phyloP scores from a whole-genome alignment of 139 green algal species.

The Micromonas commoda region DNA sequence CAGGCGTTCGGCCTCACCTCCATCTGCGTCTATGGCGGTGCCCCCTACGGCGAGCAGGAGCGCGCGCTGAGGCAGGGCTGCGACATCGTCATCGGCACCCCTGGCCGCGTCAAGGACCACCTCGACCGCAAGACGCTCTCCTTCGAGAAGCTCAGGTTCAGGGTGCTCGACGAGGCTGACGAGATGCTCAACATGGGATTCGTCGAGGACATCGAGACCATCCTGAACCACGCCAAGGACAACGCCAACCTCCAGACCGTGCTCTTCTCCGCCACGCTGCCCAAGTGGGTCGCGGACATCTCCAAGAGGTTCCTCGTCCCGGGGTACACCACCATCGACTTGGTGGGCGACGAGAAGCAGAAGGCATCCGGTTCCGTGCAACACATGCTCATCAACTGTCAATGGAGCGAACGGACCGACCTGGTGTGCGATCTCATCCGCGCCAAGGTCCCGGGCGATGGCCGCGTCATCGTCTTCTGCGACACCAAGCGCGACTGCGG shows the following conservation, averaged over 20 bases:
- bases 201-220: slow-evolving; percentile 96
- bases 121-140: slow-evolving; percentile 77
- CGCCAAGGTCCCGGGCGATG: slow-evolving; percentile 44
- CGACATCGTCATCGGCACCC: slow-evolving; percentile 93
- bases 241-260: slow-evolving; percentile 70
- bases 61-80: slow-evolving; percentile 66
- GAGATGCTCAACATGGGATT: slow-evolving; percentile 99
- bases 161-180: slow-evolving; percentile 96
- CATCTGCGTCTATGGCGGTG: slow-evolving; percentile 91
- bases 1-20: slow-evolving; percentile 58
- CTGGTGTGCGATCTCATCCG: slow-evolving; percentile 43
- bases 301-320: slow-evolving; percentile 70
- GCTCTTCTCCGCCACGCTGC: slow-evolving; percentile 95
- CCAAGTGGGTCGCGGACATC: slow-evolving; percentile 87
- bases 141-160: slow-evolving; percentile 66
- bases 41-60: slow-evolving; percentile 74
- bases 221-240: slow-evolving; percentile 58
- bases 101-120: slow-evolving; percentile 89
- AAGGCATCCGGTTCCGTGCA: slow-evolving; percentile 60
- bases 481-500: slow-evolving; percentile 93
- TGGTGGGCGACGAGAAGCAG: slow-evolving; percentile 82
- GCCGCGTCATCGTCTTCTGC: slow-evolving; percentile 90
- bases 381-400: slow-evolving; percentile 26
- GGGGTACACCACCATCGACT: slow-evolving; percentile 71
- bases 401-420: slow-evolving; percentile 41